Evolutionary conservation across 176 grass and related monocot species (phyloP).

Genomic region (Chloris gayana): DNA sequence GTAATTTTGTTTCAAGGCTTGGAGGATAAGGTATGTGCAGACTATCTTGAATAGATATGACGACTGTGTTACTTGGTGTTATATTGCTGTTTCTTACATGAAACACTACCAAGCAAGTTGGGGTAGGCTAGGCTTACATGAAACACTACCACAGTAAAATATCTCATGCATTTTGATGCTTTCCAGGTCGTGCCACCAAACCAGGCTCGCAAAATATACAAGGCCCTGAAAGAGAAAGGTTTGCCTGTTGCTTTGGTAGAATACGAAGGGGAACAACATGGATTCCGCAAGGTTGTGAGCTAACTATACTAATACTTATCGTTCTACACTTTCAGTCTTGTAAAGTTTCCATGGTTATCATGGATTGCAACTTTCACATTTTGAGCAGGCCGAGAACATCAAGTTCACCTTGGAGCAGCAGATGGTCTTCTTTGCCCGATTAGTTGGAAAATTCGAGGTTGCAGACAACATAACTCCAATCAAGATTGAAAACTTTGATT

Average conservation of each 20-base stretch:
- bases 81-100: constrained; percentile 3
- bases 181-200: constrained; percentile 77
- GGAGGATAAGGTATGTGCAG: constrained; percentile 81
- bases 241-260: constrained; percentile 93
- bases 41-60: background rate
- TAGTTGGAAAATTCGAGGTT: constrained; percentile 78
- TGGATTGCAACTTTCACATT: constrained; percentile 7
- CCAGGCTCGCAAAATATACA: constrained; percentile 82
- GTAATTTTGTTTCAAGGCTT: constrained; percentile 96
- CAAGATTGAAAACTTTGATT: constrained; percentile 91
- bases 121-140: background rate
- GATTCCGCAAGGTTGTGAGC: constrained; percentile 75
- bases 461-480: constrained; percentile 80
- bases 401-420: constrained; percentile 92
- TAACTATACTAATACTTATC: background rate
- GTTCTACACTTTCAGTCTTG: constrained; percentile 2
- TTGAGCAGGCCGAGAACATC: constrained; percentile 85
- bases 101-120: too few relatives aligned
- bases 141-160: background rate
- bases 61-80: constrained; percentile 1
- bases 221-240: constrained; percentile 81
- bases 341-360: constrained; percentile 2
- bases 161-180: background rate
- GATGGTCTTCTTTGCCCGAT: constrained; percentile 84
- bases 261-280: constrained; percentile 94